phyloP scores from a whole-genome alignment of 1,284 basidiomycete genomes.

The Pyrrhoderma noxium region DNA sequence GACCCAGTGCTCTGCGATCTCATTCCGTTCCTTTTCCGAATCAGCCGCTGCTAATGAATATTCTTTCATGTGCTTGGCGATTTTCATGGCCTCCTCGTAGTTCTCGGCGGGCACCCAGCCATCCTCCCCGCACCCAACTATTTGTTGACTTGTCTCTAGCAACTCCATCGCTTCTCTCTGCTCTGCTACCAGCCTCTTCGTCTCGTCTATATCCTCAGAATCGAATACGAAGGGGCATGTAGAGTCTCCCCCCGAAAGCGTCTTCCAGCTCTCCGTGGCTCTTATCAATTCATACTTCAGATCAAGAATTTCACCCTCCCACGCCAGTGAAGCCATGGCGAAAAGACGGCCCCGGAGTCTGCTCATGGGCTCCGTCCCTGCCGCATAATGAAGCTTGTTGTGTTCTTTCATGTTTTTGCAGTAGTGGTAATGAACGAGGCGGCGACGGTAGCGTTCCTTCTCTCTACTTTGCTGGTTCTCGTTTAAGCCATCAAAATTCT shows the following conservation, averaged over 20 bases:
- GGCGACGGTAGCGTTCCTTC: too few relatives aligned
- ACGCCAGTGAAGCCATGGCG: too few relatives aligned
- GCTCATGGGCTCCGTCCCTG: too few relatives aligned
- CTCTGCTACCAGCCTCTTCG: slow-evolving; percentile 29
- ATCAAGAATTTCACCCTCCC: too few relatives aligned
- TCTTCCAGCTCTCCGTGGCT: too few relatives aligned
- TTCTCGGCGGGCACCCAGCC: slow-evolving; percentile 34
- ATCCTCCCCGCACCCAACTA: slow-evolving; percentile 28
- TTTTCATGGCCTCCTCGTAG: slow-evolving; percentile 33
- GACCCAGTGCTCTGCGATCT: slow-evolving; percentile 33
- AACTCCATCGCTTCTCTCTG: slow-evolving; percentile 27
- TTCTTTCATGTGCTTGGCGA: slow-evolving; percentile 30
- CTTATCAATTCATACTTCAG: slow-evolving; percentile 37
- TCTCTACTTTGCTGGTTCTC: too few relatives aligned
- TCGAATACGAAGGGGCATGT: slow-evolving; percentile 42
- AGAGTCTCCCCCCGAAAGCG: too few relatives aligned
- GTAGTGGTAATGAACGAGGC: too few relatives aligned
- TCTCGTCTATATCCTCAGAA: slow-evolving; percentile 34
- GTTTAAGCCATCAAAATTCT: too few relatives aligned
- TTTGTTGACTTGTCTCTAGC: slow-evolving; percentile 25
- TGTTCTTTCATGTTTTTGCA: too few relatives aligned
- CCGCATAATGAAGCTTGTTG: too few relatives aligned
- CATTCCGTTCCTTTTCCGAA: slow-evolving; percentile 29
- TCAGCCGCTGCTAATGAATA: slow-evolving; percentile 23
- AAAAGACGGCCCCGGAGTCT: too few relatives aligned